phyloP scores from a whole-genome alignment of 1,139 yeast genomes.

The Diutina neorugosa region DNA sequence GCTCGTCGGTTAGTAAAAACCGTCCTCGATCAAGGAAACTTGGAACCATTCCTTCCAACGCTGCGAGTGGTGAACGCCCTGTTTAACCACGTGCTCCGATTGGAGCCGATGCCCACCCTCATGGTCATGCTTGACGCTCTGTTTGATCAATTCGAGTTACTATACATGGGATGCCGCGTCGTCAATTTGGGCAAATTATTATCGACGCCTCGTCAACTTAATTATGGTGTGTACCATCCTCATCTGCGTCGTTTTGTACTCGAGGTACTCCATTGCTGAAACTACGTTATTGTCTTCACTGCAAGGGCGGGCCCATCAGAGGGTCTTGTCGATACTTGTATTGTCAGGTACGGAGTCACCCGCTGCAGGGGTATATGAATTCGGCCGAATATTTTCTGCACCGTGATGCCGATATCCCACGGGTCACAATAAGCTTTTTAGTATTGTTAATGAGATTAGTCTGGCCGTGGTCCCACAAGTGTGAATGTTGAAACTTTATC shows the following conservation, averaged over 20 bases:
- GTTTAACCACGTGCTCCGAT: constrained; percentile 52
- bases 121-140: constrained; percentile 56
- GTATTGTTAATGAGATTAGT: neutral
- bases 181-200: constrained; percentile 57
- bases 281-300: neutral
- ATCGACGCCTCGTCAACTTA: constrained; percentile 33
- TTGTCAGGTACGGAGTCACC: neutral
- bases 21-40: constrained; percentile 71
- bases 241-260: constrained; percentile 5
- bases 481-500: neutral
- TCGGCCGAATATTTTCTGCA: neutral
- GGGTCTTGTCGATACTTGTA: neutral
- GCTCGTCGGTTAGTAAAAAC: constrained; percentile 72
- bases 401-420: neutral
- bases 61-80: constrained; percentile 59
- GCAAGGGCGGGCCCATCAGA: neutral
- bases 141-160: constrained; percentile 59
- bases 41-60: constrained; percentile 63
- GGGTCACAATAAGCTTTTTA: neutral
- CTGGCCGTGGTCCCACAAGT: neutral
- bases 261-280: neutral
- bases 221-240: constrained; percentile 65
- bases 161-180: constrained; percentile 75
- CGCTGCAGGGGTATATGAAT: neutral
- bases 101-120: constrained; percentile 73